These are phyloP conservation scores for Xylaria telfairii DNA, from an alignment of 495 filamentous ascomycete species.

Conservation along the genomic window DNA sequence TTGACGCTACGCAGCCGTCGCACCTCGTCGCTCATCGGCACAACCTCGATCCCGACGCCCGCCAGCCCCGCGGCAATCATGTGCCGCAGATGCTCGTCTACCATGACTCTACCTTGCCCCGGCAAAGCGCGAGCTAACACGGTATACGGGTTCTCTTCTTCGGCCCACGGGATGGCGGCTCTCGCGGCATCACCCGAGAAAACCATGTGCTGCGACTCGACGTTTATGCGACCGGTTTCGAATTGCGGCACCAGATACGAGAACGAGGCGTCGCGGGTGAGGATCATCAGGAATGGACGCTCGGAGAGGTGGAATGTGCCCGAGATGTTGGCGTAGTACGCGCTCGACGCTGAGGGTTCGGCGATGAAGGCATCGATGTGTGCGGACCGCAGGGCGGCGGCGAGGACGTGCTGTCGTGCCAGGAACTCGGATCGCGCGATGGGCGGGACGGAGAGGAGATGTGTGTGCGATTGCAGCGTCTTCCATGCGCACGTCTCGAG, in stretches of 20 bases:
- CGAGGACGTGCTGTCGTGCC: constrained; percentile 30
- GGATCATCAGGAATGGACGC: constrained; percentile 36
- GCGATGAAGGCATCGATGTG: constrained; percentile 39
- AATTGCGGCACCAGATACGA: constrained; percentile 38
- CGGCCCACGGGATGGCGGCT: constrained; percentile 32
- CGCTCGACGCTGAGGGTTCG: constrained; percentile 35
- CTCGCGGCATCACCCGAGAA: constrained; percentile 23
- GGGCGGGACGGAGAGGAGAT: constrained; percentile 32
- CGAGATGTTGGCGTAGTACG: constrained; percentile 41
- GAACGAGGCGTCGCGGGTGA: constrained; percentile 30
- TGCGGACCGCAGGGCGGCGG: constrained; percentile 25
- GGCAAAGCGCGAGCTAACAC: constrained; percentile 22
- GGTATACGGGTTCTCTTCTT: constrained; percentile 35
- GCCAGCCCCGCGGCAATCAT: constrained; percentile 38
- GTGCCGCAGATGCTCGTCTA: constrained; percentile 38
- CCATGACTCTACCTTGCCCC: constrained; percentile 33
- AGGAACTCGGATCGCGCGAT: constrained; percentile 35
- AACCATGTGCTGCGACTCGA: constrained; percentile 34
- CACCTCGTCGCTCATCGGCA: constrained; percentile 31
- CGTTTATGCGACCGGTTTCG: constrained; percentile 32
- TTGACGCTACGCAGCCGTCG: constrained; percentile 34
- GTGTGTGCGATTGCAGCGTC: constrained; percentile 18
- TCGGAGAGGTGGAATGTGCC: constrained; percentile 34
- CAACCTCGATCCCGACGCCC: constrained; percentile 30
- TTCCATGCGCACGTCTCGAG: constrained; percentile 33